Base-by-base conservation (phyloP, 2,329 filamentous ascomycete species). In the Epichloe gansuensis region DNA sequence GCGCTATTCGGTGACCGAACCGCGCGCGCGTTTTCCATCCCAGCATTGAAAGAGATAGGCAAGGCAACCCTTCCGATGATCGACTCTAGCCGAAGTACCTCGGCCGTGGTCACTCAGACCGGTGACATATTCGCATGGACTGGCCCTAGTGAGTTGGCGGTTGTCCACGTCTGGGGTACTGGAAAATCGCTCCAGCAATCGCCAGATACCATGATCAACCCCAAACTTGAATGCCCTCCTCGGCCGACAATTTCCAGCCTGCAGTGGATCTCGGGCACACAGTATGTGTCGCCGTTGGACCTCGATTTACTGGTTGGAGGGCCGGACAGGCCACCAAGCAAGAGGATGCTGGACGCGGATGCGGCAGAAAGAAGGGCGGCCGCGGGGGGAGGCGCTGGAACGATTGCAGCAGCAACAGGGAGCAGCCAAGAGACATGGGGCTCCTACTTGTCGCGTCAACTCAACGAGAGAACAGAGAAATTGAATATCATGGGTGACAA, bases 231-330 rank as follows among this genome's bases (percentile, higher is more conserved):
- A 15, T 77, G 86, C 23, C 91, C 90, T 2, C 77, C 88, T 12
- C 81, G 93, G 2, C 93, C 93, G 1, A 95, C 89, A 0, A 98
- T 98, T 54, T 94, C 87, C 21, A 95, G 94, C 61, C 69, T 98
- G 39, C 89, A 97, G 68, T 98, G 93, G 93, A 89, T 98, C 50
- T 86, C 89, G 0, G 93, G 93, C 4, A 97, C 91, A 1, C 91
- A 96, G 67, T 86, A 94, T 60, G 78, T 98, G 45, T 89, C 88
- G 1, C 85, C 88, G 0, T 76, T 83, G 2, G 93, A 98, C 61
- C 81, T 98, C 62, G 93, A 97, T 62, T 70, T 95, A 2, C 73
- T 98, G 2, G 93, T 98, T 54, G 89, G 91, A 49, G 91, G 91
- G 0, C 84, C 89, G 2, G 85, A 93, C 61, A 80, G 93, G 3